Conservation (phyloP, 225 moss, liverwort and hornwort species). For the Marchantia polymorpha region DNA sequence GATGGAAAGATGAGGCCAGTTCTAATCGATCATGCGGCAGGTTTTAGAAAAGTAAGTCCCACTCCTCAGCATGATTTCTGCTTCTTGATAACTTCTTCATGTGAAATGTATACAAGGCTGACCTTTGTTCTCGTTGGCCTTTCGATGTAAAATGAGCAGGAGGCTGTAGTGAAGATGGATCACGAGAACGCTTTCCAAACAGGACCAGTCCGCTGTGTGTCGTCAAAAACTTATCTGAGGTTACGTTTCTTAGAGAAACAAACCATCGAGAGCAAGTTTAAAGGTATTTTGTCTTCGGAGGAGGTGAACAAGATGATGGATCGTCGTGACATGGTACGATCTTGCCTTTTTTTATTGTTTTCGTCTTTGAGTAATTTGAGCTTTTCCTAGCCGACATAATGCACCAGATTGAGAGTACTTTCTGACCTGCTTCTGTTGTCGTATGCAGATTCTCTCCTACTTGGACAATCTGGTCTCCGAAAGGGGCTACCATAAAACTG, state of each 20-base stretch:
- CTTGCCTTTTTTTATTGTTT: not conserved
- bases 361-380: not conserved
- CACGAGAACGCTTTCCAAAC: slow-evolving; percentile 38
- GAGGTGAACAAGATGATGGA: slow-evolving; percentile 39
- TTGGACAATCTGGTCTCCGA: slow-evolving; percentile 34
- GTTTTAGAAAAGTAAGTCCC: slow-evolving; percentile 29
- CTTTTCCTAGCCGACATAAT: not conserved
- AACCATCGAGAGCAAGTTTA: slow-evolving; percentile 19
- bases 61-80: not conserved
- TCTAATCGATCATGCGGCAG: slow-evolving; percentile 38
- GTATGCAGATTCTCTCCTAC: slow-evolving; percentile 31
- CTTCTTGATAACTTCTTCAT: not conserved
- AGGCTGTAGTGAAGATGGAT: slow-evolving; percentile 37
- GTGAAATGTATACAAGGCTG: not conserved
- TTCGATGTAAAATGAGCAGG: slow-evolving; percentile 16
- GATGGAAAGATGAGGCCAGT: slow-evolving; percentile 33
- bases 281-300: slow-evolving; percentile 30
- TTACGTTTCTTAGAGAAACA: slow-evolving; percentile 36
- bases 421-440: not conserved
- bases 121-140: too few species aligned
- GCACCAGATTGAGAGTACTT: not conserved
- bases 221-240: slow-evolving; percentile 36
- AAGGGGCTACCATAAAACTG: slow-evolving; percentile 36
- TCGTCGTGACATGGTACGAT: slow-evolving; percentile 29
- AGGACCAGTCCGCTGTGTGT: slow-evolving; percentile 33